Percentiles rank a stretch among this genome's conserved stretches.
Conservation (phyloP, 2,329 filamentous ascomycete species). For the Pseudovirgaria hyperparasitica region DNA sequence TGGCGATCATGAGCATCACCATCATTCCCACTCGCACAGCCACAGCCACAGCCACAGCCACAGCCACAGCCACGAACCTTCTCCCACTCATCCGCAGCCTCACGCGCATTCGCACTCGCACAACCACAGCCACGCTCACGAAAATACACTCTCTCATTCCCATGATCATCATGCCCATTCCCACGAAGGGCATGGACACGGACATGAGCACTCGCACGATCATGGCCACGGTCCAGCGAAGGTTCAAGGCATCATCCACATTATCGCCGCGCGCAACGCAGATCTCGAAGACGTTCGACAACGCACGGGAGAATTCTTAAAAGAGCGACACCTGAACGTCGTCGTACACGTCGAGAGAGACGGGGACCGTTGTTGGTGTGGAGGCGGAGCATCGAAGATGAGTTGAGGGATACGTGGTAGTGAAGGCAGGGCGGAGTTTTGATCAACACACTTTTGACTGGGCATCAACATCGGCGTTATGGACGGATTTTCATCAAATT, state of each 20-base stretch:
- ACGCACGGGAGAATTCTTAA: conserved; percentile 59
- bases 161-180: conserved; percentile 21
- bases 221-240: conserved; percentile 27
- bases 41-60: conserved; percentile 18
- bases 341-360: conserved; percentile 83
- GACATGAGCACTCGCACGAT: conserved; percentile 17
- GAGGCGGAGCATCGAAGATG: conserved; percentile 30
- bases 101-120: conserved; percentile 15
- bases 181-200: conserved; percentile 10
- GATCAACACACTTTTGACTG: too few species aligned
- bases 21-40: conserved; percentile 20
- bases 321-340: conserved; percentile 61
- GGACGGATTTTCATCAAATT: too few species aligned
- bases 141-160: conserved; percentile 16
- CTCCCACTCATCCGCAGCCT: conserved; percentile 19
- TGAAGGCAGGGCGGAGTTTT: too few species aligned
- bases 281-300: conserved; percentile 74
- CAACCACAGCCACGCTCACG: conserved; percentile 23
- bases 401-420: too few species aligned
- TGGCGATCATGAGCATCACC: conserved; percentile 16
- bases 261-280: conserved; percentile 59
- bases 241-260: conserved; percentile 74
- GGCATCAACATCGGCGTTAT: too few species aligned
- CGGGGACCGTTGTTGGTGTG: conserved; percentile 59
- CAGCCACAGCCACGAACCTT: conserved; percentile 6